Evolutionary conservation across 352 stramenopile genomes (phyloP).

Genomic region (Aphanomyces euteiches): DNA sequence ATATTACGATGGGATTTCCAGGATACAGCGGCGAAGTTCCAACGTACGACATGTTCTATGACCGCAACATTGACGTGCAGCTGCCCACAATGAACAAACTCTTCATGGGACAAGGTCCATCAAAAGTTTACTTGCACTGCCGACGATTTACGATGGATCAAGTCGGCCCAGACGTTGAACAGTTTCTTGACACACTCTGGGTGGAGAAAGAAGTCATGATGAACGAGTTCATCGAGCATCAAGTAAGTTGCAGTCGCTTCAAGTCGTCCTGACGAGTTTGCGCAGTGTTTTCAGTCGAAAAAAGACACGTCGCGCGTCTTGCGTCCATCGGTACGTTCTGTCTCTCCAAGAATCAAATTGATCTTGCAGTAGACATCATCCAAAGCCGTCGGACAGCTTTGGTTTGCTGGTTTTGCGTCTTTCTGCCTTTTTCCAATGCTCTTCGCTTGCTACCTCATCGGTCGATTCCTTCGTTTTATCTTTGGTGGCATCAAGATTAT

Average conservation of each 20-base stretch:
- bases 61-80: slow-evolving; percentile 36
- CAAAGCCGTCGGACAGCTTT: not conserved
- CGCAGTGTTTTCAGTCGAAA: slow-evolving; percentile 1
- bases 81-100: slow-evolving; percentile 33
- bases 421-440: slow-evolving; percentile 8
- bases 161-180: not conserved
- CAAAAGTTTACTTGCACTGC: slow-evolving; percentile 11
- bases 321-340: not conserved
- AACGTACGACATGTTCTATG: slow-evolving; percentile 42
- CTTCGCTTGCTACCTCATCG: not conserved
- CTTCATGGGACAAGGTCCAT: not conserved
- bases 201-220: slow-evolving; percentile 21
- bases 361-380: not conserved
- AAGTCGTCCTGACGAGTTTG: not conserved
- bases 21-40: slow-evolving; percentile 31
- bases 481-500: not conserved
- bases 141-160: not conserved
- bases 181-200: slow-evolving; percentile 14
- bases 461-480: too few species aligned
- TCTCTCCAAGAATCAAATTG: not conserved
- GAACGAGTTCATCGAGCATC: slow-evolving; percentile 26
- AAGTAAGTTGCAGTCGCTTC: not conserved
- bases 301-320: slow-evolving; percentile 2
- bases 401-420: not conserved
- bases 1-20: slow-evolving; percentile 47